Evolutionary conservation across 306 rosid species (phyloP), one percentile per base, ranked within the genome.

Genomic region (Rosa persica): DNA sequence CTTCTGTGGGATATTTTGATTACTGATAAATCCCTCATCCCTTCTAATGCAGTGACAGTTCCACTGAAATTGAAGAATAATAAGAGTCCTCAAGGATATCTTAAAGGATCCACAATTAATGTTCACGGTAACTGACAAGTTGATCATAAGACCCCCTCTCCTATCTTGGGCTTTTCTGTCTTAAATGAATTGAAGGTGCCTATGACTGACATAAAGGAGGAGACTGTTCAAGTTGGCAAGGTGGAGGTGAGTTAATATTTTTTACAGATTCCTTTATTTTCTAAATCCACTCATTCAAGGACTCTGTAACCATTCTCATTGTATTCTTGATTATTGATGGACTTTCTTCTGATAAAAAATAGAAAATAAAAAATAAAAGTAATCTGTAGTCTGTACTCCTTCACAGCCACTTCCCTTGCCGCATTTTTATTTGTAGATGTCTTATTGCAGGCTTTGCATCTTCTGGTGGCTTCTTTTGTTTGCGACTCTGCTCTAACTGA

Each of bases 101-200:
- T 79, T 1, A 44, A 4, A 2, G 42, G 65, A n/a, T 5, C 46
- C 7, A 4, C 46, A 4, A n/a, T n/a, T n/a, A n/a, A 34, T 22
- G 51, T 79, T 71, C 34, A 71, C 12, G 0, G 12, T 79, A 75
- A 71, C 72, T 2, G 77, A 78, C 48, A 61, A n/a, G 1, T 25
- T 71, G 43, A 61, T 61, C 13, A n/a, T 78, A 60, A 72, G 46
- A 0, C 72, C 81, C 2, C 0, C 38, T 78, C 82, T 6, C 48
- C 72, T 0, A 11, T 60, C 25, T 61, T 60, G 1, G 36, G 72
- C 30, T 6, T 79, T 20, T 61, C 77, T 3, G 4, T 79, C 11
- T 38, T 79, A 42, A 72, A 71, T 0, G 72, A 79, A 3, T 4
- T 79, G 43, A 48, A 62, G 1, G 66, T 79, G 2, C 73, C 67